Evolutionary conservation across 768 basidiomycete genomes (phyloP), one percentile per base, ranked within the genome.

Genomic region (Tremella yokohamensis): DNA sequence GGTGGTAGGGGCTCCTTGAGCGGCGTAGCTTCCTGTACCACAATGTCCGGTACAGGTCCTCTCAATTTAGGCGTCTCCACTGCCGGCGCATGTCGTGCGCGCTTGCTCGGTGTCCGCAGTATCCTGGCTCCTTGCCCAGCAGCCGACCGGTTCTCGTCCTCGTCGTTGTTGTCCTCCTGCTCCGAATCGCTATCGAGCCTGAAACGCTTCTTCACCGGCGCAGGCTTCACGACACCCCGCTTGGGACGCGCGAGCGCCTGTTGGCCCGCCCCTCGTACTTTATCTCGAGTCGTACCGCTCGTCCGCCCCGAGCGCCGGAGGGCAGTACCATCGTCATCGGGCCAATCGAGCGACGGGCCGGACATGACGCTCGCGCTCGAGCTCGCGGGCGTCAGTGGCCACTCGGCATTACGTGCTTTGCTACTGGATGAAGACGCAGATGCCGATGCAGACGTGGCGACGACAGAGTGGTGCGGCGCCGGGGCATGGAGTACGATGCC

Each of bases 1-100:
- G 64, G 52, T 7, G 66, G 58, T 45, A 66, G 37, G 16, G 62
- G 65, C 39, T 63, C 42, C 65, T 66, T 69, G 16, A 64, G 34
- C 9, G 70, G 70, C 29, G 67, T 72, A 3, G 69, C 58, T n/a
- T 61, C 68, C 49, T 69, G 65, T 1, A 66, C 50, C 6, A 57
- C 40, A 22, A 67, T 68, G 18, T 50, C 50, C 9, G 65, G 60
- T 26, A 60, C 37, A 3, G 29, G 15, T 48, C 20, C 37, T 49
- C 15, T 56, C 22, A 18, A 49, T 47, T 29, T 39, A 3, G 56
- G 47, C 16, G 56, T 57, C 37, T 25, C 37, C 8, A 40, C 24
- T 2, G 38, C 40, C 6, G 42, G 22, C 44, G 12, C 18, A 15
- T 29, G 12, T 53, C 47, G 20, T 2, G 26, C 22, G 11, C 47